A percentile compares a stretch with the other conserved stretches of the same genome.
These are phyloP conservation scores for Trichoderma koningii DNA, from an alignment of 2,329 filamentous ascomycete genomes.

Conservation along the genomic window DNA sequence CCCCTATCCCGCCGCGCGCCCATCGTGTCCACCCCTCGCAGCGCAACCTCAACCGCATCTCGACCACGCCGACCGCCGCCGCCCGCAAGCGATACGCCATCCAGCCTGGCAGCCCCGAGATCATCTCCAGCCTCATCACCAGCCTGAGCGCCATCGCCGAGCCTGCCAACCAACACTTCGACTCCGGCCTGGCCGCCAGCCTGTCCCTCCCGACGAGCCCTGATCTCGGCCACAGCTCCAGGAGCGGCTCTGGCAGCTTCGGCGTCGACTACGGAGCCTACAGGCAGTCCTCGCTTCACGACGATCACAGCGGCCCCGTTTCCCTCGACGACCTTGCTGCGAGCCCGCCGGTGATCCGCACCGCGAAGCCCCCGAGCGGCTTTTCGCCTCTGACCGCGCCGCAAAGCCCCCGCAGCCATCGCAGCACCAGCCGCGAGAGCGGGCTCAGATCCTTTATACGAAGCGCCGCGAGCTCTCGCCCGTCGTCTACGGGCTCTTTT, in stretches of 20 bases:
- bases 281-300: constrained; percentile 53
- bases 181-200: constrained; percentile 53
- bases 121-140: constrained; percentile 71
- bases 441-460: constrained; percentile 64
- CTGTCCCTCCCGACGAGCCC: constrained; percentile 46
- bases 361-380: constrained; percentile 77
- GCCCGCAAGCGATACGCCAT: constrained; percentile 32
- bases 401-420: constrained; percentile 52
- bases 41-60: constrained; percentile 14
- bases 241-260: constrained; percentile 55
- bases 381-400: constrained; percentile 70
- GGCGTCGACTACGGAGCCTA: constrained; percentile 74
- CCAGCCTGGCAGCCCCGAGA: constrained; percentile 62
- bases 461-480: constrained; percentile 51
- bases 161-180: constrained; percentile 70
- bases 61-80: constrained; percentile 20
- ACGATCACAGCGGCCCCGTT: constrained; percentile 49
- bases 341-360: constrained; percentile 72
- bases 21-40: constrained; percentile 30
- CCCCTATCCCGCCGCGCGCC: constrained; percentile 39
- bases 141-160: constrained; percentile 68
- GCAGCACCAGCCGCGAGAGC: constrained; percentile 53
- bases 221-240: constrained; percentile 39
- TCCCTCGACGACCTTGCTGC: constrained; percentile 63
- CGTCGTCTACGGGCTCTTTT: constrained; percentile 60